A percentile compares a stretch with the other conserved stretches of the same genome.
Evolutionary conservation across 176 grass and related monocot genomes (phyloP).

Genomic region (Triticum urartu): DNA sequence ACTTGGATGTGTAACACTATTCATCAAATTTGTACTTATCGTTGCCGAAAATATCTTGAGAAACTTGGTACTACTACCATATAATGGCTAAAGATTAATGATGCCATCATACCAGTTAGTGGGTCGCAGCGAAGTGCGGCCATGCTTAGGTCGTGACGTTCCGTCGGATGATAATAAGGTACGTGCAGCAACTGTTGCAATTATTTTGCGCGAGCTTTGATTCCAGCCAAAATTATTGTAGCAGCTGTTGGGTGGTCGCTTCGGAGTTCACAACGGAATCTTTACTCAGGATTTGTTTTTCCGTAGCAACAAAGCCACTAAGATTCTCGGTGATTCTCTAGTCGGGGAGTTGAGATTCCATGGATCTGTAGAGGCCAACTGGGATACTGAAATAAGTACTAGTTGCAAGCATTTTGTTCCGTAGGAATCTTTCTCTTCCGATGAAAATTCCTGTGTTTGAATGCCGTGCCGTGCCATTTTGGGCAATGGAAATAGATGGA

Average conservation of each 20-base stretch:
- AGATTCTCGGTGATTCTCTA: neutral
- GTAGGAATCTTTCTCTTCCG: too few species aligned
- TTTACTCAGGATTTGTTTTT: neutral
- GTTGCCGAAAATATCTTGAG: too few species aligned
- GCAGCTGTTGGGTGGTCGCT: neutral
- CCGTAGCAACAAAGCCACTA: neutral
- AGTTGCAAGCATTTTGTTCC: neutral
- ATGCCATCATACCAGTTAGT: too few species aligned
- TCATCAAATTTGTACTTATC: too few species aligned
- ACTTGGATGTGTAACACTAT: too few species aligned
- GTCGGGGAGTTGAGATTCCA: slow-evolving; percentile 5
- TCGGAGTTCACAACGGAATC: neutral
- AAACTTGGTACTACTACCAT: too few species aligned
- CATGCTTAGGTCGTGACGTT: neutral
- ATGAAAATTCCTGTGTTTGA: neutral
- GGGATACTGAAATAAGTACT: neutral
- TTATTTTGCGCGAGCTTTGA: neutral
- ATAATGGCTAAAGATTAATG: too few species aligned
- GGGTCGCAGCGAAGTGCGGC: neutral
- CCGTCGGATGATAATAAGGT: neutral
- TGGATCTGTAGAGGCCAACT: neutral
- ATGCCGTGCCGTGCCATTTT: neutral
- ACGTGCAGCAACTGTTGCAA: neutral
- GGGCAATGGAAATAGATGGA: neutral
- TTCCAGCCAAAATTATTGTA: slow-evolving; percentile 11